Evolutionary conservation across 1,284 basidiomycete genomes (phyloP).

Genomic region (Cryptococcus sp.): DNA sequence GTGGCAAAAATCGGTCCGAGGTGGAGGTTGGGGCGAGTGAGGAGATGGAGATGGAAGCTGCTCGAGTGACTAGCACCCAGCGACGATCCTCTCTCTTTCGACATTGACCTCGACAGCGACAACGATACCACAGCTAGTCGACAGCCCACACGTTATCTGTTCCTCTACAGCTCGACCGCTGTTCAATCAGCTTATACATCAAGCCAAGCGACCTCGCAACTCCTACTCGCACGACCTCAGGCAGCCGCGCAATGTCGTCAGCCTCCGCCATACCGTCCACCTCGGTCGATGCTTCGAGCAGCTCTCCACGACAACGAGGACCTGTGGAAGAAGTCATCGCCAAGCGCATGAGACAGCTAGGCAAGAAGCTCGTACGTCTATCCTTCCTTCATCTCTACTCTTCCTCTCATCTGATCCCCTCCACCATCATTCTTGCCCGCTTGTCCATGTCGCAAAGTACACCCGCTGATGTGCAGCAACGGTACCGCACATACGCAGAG

Average conservation of each 20-base stretch:
- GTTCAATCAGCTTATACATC: too few species aligned
- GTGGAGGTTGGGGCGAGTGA: background rate
- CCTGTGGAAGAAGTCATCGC: conserved; percentile 68
- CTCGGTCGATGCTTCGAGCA: too few species aligned
- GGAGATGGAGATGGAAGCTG: background rate
- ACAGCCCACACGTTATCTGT: too few species aligned
- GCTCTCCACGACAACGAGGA: conserved; percentile 33
- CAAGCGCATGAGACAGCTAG: conserved; percentile 66
- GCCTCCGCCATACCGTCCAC: too few species aligned
- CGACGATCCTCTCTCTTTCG: background rate
- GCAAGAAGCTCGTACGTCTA: conserved; percentile 73
- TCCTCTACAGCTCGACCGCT: too few species aligned
- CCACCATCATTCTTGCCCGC: too few species aligned
- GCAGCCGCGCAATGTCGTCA: too few species aligned
- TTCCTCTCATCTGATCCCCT: too few species aligned
- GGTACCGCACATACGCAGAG: conserved; percentile 63
- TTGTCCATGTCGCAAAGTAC: background rate
- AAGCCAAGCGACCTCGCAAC: too few species aligned
- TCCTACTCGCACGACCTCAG: too few species aligned
- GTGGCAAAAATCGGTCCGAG: background rate
- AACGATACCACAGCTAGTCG: too few species aligned
- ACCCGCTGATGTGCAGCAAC: conserved; percentile 51
- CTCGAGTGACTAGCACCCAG: too few species aligned
- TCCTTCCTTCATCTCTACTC: background rate
- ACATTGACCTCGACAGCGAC: background rate